Evolutionary conservation across 1,284 basidiomycete species (phyloP), one percentile per base, ranked within the genome.

Genomic region (Malassezia vespertilionis): DNA sequence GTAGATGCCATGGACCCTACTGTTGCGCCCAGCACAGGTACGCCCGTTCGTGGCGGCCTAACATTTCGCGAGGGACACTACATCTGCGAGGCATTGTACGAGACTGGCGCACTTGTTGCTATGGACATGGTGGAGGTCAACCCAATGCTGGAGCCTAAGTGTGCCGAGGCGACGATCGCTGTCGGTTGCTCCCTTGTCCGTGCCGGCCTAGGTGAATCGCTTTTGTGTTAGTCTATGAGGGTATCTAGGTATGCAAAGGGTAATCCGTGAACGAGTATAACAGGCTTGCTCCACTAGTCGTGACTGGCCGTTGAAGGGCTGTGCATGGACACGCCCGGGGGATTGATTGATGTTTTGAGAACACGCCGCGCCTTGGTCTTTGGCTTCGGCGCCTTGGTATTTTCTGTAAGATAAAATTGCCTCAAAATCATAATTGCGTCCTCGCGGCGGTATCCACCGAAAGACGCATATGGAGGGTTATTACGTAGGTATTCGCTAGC

Each of bases 401-500:
- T 97, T 71, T 95, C 88, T 0, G 86, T 90, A 61, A 96, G 79
- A 73, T 97, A 97, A 73, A 97, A 97, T 27, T 84, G 79, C 8
- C 93, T 82, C 17, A 97, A 74, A 32, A 93, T 78, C 81, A 97
- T 83, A 67, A 97, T 96, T 6, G 91, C 89, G 54, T 93, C 87
- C 64, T 95, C 87, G 27, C 90, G 78, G 52, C 80, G 77, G 67
- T 84, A 89, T 1, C 90, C 91, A 8, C 85, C 83, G 12, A 76
- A 76, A 1, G 89, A 87, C 36, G 75, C 73, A 72, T 89, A 95
- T 0, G 80, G 70, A 2, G 82, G 79, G 65, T 89, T 52, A 44
- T 46, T 57, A 11, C 47, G 35, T 14, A 64, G 55, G 3, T 49
- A 53, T 8, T 52, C 47, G 33, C 59, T 56, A 41, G 47, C 42